phyloP scores from a whole-genome alignment of 2,329 filamentous ascomycete genomes.

The Metarhizium guizhouense region DNA sequence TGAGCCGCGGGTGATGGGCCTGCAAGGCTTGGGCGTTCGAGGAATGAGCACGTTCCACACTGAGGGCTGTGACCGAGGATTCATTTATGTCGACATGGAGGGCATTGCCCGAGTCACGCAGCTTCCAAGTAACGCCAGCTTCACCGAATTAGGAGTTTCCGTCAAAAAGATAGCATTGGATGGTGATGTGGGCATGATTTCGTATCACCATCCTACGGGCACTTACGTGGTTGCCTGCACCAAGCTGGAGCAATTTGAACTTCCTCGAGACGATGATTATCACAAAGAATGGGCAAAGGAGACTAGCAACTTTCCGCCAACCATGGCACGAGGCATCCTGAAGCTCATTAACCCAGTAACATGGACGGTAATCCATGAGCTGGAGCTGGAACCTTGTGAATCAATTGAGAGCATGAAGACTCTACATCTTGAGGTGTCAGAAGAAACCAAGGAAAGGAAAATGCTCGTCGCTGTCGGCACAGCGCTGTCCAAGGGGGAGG shows the following conservation, averaged over 20 bases:
- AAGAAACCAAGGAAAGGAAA: constrained; percentile 78
- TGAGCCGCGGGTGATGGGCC: constrained; percentile 61
- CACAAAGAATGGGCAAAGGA: constrained; percentile 75
- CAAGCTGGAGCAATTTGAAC: constrained; percentile 60
- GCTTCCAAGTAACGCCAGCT: constrained; percentile 56
- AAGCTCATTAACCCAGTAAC: constrained; percentile 71
- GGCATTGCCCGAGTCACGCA: constrained; percentile 67
- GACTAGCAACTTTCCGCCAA: constrained; percentile 54
- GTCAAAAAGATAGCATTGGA: constrained; percentile 62
- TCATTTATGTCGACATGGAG: constrained; percentile 69
- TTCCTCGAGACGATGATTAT: constrained; percentile 79
- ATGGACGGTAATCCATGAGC: constrained; percentile 69
- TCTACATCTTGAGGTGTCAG: constrained; percentile 80
- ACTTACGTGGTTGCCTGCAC: constrained; percentile 73
- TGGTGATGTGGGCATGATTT: constrained; percentile 61
- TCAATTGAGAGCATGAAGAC: constrained; percentile 73
- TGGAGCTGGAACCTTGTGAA: constrained; percentile 66
- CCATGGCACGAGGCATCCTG: constrained; percentile 60
- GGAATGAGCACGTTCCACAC: constrained; percentile 71
- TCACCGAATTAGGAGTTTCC: constrained; percentile 68
- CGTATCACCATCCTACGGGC: constrained; percentile 66
- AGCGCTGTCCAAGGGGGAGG: constrained; percentile 78
- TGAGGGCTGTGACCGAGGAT: constrained; percentile 67
- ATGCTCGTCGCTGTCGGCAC: constrained; percentile 81
- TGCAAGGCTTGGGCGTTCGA: constrained; percentile 60